These are phyloP conservation scores for Colletotrichum camelliae DNA, from an alignment of 2,329 filamentous ascomycete genomes.

Conservation along the genomic window DNA sequence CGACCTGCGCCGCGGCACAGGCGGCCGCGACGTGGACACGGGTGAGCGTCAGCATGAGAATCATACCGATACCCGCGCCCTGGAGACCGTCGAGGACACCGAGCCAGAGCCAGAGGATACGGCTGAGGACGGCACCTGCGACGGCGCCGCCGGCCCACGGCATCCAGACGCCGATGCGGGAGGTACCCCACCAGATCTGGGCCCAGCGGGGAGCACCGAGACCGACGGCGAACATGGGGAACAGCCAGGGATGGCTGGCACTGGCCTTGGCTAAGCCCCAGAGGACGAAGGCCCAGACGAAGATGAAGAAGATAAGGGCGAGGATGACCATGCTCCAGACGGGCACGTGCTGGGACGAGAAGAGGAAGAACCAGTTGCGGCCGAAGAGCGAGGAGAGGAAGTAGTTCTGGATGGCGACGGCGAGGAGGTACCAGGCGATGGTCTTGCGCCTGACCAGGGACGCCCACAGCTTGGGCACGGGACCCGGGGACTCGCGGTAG, in stretches of 20 bases:
- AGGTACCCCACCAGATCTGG: slow-evolving; percentile 71
- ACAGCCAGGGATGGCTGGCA: slow-evolving; percentile 68
- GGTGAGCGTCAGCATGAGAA: slow-evolving; percentile 69
- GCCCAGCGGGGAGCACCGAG: slow-evolving; percentile 70
- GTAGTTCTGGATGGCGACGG: slow-evolving; percentile 70
- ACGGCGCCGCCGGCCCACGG: slow-evolving; percentile 65
- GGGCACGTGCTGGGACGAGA: slow-evolving; percentile 60
- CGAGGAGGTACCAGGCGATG: slow-evolving; percentile 70
- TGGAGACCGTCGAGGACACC: slow-evolving; percentile 70
- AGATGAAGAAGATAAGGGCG: slow-evolving; percentile 58
- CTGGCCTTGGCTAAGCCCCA: slow-evolving; percentile 57
- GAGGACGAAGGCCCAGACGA: slow-evolving; percentile 61
- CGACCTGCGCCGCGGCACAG: slow-evolving; percentile 63
- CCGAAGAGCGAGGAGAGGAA: slow-evolving; percentile 71
- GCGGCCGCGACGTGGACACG: slow-evolving; percentile 69
- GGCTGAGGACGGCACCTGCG: slow-evolving; percentile 60
- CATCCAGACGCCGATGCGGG: slow-evolving; percentile 63
- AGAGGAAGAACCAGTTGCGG: slow-evolving; percentile 71
- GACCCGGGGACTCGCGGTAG: slow-evolving; percentile 68
- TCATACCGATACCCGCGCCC: slow-evolving; percentile 72
- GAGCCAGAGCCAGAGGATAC: slow-evolving; percentile 65
- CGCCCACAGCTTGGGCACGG: slow-evolving; percentile 69
- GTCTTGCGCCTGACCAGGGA: slow-evolving; percentile 67
- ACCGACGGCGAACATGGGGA: slow-evolving; percentile 71
- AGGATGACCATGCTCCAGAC: slow-evolving; percentile 63